Evolutionary conservation across 768 basidiomycete genomes (phyloP), one percentile per base, ranked within the genome.

Genomic region (Pleurotus tuoliensis): DNA sequence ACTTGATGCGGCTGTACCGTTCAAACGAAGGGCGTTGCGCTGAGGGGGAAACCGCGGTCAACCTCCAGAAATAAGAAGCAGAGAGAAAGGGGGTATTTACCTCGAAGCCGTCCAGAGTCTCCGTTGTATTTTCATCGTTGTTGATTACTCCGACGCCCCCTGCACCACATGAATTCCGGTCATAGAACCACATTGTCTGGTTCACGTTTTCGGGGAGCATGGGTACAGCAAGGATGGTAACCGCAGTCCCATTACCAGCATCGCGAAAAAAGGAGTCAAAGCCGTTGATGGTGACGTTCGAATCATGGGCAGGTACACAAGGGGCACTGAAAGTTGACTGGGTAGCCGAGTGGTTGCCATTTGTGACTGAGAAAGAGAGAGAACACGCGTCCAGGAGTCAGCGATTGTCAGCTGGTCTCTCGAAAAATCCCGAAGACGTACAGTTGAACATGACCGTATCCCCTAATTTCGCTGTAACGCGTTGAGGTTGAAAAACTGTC

Each of bases 71-170:
- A 50, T 46, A 30, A 16, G 54, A 47, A 16, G 24, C 46, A 50
- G n/a, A 56, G 34, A 34, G 13, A 24, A 43, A 34, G 37, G 48
- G 53, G 27, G 46, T n/a, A 66, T 75, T 46, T 60, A 79, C 81
- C 65, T 69, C 66, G 62, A 84, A 83, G 40, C 72, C 76, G 41
- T 70, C 71, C 4, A 76, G 58, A 13, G 76, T 76, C 65, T 77
- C 65, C 22, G 71, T 71, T 46, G 70, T 75, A 20, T 73, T 74
- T 22, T 67, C 69, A 58, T 84, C 82, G 56, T 74, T 61, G 62
- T 87, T 86, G 62, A 87, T 81, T 8, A 69, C 84, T 40, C 84
- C 85, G 44, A 86, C 84, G 30, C 82, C 84, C 50, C 83, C 85
- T 50, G 73, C 58, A 2, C 71, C 75, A 66, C 85, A 87, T 5